These are phyloP conservation scores for Durusdinium trenchii DNA, from an alignment of 73 alveolate genomes.

Conservation along the genomic window DNA sequence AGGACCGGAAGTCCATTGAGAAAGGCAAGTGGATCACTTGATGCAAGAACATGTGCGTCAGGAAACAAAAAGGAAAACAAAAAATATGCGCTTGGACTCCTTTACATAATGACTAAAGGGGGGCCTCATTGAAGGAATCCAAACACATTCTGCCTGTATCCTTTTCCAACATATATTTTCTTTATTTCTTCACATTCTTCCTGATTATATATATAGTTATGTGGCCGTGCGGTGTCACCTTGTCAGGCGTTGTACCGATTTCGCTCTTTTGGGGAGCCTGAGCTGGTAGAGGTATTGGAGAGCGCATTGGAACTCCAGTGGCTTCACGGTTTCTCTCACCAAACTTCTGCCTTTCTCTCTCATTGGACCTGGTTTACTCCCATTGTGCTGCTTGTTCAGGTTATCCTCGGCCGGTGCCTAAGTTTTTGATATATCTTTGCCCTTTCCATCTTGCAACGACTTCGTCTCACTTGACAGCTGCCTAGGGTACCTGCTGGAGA, in stretches of 20 bases:
- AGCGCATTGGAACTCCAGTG: conserved; percentile 54
- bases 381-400: background rate
- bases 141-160: background rate
- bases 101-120: background rate
- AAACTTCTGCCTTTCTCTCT: background rate
- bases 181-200: background rate
- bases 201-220: background rate
- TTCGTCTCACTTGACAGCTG: background rate
- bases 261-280: conserved; percentile 39
- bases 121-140: background rate
- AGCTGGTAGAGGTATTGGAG: conserved; percentile 56
- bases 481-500: conserved; percentile 57
- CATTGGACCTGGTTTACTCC: background rate
- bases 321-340: conserved; percentile 46
- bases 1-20: conserved; percentile 89
- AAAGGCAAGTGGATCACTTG: background rate
- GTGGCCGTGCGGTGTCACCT: background rate
- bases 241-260: conserved; percentile 81
- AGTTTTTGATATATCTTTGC: background rate
- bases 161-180: too few relatives aligned
- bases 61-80: background rate
- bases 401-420: conserved; percentile 24
- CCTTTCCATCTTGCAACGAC: background rate
- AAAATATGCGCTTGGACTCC: too few relatives aligned
- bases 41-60: background rate